Evolutionary conservation across 1,139 yeast species (phyloP), one percentile per base, ranked within the genome.

Genomic region (Blastobotrys niveus): DNA sequence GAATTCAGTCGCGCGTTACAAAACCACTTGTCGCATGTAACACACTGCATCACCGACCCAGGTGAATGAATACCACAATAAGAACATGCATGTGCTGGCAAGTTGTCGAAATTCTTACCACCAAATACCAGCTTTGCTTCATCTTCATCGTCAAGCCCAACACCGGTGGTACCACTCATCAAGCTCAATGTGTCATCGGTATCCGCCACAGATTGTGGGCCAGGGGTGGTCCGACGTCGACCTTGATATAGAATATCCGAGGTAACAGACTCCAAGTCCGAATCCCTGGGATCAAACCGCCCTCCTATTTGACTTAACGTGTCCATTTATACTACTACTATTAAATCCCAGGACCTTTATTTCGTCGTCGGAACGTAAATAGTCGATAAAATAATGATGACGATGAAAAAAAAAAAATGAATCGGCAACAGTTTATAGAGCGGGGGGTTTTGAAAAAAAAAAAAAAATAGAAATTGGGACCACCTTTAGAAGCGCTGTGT

Each of bases 21-120:
- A 62, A 89, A 89, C 96, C 96, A 89, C 61, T 80, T 82, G 57
- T 77, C 66, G 64, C 96, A 88, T 4, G 76, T 71, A 48, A 77
- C 76, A 67, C 97, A 89, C 55, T 82, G 79, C 34, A 84, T 83
- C 18, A 88, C 83, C 40, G 82, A 72, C 8, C 77, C 65, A 0
- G 87, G 74, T 5, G 77, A 66, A 52, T 80, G 80, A 29, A 86
- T 72, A 1, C 89, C 93, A 67, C 96, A 89, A 61, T 88, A 88
- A 1, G 60, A 53, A 54, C 66, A 63, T 1, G 67, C 66, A 38
- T 63, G 61, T n/a, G 57, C 61, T 1, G 65, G 66, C 33, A 62
- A 45, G 5, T 54, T 53, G 18, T 40, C 27, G 10, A 25, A 22
- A 5, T 41, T 37, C 9, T 39, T 18, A 4, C 24, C 27, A 5